phyloP scores from a whole-genome alignment of 768 basidiomycete genomes.

The Rickenella mellea region DNA sequence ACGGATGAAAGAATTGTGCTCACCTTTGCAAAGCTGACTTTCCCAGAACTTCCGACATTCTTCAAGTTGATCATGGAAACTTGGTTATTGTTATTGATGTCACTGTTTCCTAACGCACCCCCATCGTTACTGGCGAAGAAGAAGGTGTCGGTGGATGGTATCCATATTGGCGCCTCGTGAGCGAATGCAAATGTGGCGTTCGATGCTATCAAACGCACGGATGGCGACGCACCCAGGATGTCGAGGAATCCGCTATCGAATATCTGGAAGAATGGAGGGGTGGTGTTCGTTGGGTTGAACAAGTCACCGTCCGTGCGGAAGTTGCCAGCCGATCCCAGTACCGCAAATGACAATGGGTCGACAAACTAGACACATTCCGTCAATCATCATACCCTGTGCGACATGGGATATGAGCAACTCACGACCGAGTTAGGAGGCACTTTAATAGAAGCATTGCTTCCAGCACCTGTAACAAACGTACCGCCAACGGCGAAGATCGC shows the following conservation, averaged over 20 bases:
- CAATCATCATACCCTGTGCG: background rate
- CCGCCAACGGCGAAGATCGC: background rate
- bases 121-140: slow-evolving; percentile 69
- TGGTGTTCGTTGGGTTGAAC: slow-evolving; percentile 53
- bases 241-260: slow-evolving; percentile 45
- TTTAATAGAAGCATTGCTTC: background rate
- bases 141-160: slow-evolving; percentile 57
- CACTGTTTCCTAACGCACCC: slow-evolving; percentile 52
- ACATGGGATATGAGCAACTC: background rate
- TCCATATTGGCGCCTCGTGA: slow-evolving; percentile 71
- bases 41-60: slow-evolving; percentile 37
- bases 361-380: slow-evolving; percentile 27
- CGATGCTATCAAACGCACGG: slow-evolving; percentile 49
- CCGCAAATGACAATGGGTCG: slow-evolving; percentile 41
- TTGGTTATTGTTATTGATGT: slow-evolving; percentile 53
- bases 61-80: slow-evolving; percentile 54
- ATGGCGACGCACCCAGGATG: slow-evolving; percentile 48
- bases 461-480: background rate
- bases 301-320: slow-evolving; percentile 28
- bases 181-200: slow-evolving; percentile 61
- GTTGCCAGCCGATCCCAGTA: slow-evolving; percentile 33
- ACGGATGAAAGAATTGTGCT: slow-evolving; percentile 6
- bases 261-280: slow-evolving; percentile 51
- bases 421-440: slow-evolving; percentile 9
- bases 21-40: slow-evolving; percentile 38